phyloP scores from a whole-genome alignment of 2,329 filamentous ascomycete genomes.

The Aspergillus calidoustus region DNA sequence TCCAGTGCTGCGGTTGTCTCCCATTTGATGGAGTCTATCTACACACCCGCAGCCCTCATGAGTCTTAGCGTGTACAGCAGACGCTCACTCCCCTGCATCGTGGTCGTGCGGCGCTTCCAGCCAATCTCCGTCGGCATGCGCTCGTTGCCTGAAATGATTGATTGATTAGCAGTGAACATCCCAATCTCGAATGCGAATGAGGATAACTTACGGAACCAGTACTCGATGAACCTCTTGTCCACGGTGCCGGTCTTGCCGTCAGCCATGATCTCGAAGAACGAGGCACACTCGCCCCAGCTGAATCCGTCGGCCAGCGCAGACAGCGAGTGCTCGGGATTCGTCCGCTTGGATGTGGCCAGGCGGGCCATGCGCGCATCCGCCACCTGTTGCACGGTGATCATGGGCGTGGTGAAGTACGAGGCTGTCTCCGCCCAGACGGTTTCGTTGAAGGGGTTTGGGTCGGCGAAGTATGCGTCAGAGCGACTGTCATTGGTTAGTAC shows the following conservation, averaged over 20 bases:
- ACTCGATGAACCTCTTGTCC: conserved; percentile 17
- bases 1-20: not conserved
- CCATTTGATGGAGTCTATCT: not conserved
- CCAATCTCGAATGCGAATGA: not conserved
- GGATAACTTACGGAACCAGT: conserved; percentile 19
- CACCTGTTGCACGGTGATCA: conserved; percentile 16
- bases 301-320: conserved; percentile 14
- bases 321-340: conserved; percentile 12
- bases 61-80: conserved; percentile 7
- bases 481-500: conserved; percentile 8
- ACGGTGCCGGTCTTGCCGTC: conserved; percentile 20
- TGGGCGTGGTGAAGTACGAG: conserved; percentile 18
- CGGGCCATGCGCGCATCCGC: conserved; percentile 18
- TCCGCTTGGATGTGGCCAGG: conserved; percentile 17
- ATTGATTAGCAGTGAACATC: not conserved
- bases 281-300: conserved; percentile 22
- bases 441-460: conserved; percentile 23
- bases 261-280: conserved; percentile 23
- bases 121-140: conserved; percentile 21
- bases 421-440: conserved; percentile 22
- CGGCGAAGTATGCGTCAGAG: conserved; percentile 21
- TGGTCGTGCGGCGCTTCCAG: conserved; percentile 15
- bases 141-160: conserved; percentile 7
- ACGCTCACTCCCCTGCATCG: conserved; percentile 12
- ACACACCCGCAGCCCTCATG: conserved; percentile 13